These are phyloP conservation scores for Plasmodium berghei DNA, from an alignment of 169 alveolate genomes.

Conservation along the genomic window DNA sequence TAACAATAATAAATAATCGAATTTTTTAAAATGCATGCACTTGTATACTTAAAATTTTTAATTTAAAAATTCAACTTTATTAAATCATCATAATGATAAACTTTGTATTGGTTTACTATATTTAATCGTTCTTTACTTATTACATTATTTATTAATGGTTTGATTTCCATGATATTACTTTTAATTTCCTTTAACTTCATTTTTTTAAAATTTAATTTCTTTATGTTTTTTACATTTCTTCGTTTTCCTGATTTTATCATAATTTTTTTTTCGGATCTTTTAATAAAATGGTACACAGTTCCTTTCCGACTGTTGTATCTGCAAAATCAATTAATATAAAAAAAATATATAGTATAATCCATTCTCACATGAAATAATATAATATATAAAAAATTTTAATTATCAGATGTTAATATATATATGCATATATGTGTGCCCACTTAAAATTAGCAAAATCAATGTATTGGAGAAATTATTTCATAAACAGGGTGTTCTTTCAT, in stretches of 20 bases:
- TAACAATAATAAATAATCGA: too few species aligned
- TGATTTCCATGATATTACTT: conserved; percentile 3
- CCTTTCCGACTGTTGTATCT: conserved; percentile 58
- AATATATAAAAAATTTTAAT: too few species aligned
- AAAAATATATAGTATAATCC: too few species aligned
- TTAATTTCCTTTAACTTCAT: conserved; percentile 6
- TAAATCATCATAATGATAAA: conserved; percentile 65
- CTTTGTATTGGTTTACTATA: conserved; percentile 22
- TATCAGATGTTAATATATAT: too few species aligned
- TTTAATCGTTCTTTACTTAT: conserved; percentile 26
- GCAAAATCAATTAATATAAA: not conserved
- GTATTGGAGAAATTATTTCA: too few species aligned
- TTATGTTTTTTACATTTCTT: conserved; percentile 31
- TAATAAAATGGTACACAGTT: conserved; percentile 54
- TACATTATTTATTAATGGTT: conserved; percentile 19
- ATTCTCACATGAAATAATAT: too few species aligned
- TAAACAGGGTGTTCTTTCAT: too few species aligned
- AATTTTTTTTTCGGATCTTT: conserved; percentile 13
- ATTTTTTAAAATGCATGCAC: too few species aligned
- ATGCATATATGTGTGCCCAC: too few species aligned
- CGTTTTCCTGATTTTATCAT: conserved; percentile 33
- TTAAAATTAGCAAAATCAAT: too few species aligned
- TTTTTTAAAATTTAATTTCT: conserved; percentile 21
- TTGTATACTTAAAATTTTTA: too few species aligned
- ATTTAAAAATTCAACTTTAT: not conserved